phyloP scores from a whole-genome alignment of 2,329 filamentous ascomycete genomes.

The Trichoderma hamatum region DNA sequence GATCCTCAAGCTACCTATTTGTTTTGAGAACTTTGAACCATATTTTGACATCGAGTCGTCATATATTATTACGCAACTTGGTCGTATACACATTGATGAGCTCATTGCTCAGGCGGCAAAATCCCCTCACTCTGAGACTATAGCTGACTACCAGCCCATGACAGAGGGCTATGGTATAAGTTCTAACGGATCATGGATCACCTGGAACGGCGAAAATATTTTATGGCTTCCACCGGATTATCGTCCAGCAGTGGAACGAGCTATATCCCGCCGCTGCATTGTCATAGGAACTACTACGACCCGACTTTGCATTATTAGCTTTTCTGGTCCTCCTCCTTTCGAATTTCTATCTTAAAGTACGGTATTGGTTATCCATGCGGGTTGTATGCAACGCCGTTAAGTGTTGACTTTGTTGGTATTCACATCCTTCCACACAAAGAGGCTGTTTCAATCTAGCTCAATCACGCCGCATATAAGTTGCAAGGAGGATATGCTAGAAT shows the following conservation, averaged over 20 bases:
- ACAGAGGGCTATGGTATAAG: not conserved
- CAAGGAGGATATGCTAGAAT: too few species aligned
- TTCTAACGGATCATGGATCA: not conserved
- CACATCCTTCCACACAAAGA: too few species aligned
- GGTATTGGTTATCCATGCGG: too few species aligned
- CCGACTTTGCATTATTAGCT: not conserved
- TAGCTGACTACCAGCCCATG: not conserved
- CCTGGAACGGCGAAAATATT: not conserved
- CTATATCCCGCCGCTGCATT: not conserved
- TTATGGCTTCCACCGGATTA: not conserved
- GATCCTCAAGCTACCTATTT: not conserved
- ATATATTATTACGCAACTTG: not conserved
- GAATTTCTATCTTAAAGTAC: too few species aligned
- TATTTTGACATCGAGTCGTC: not conserved
- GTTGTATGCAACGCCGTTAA: too few species aligned
- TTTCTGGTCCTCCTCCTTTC: not conserved
- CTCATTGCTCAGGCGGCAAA: not conserved
- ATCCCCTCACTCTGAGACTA: fast-evolving
- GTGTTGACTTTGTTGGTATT: too few species aligned
- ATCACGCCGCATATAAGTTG: too few species aligned
- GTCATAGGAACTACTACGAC: not conserved
- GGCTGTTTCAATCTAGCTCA: too few species aligned
- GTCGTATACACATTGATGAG: not conserved
- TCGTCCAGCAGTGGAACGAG: not conserved
- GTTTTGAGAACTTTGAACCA: not conserved